Evolutionary conservation across 306 rosid species (phyloP).

Genomic region (Leucaena leucocephala): DNA sequence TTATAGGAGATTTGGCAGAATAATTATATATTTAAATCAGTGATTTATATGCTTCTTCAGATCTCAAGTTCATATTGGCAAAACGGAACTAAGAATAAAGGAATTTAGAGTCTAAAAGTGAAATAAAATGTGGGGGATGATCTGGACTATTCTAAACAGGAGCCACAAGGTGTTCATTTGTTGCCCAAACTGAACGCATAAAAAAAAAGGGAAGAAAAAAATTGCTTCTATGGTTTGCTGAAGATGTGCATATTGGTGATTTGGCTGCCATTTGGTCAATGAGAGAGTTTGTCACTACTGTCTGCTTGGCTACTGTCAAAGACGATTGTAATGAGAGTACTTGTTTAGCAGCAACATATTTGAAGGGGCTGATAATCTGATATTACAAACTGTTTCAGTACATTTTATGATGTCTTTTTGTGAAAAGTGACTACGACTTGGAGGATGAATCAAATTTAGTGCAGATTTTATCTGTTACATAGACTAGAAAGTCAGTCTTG

Average conservation of each 20-base stretch:
- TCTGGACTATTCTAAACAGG: background rate
- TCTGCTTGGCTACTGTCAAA: background rate
- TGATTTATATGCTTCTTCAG: slow-evolving; percentile 13
- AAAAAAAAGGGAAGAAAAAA: background rate
- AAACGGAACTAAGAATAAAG: background rate
- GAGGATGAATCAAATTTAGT: slow-evolving; percentile 22
- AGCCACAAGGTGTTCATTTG: too few relatives aligned
- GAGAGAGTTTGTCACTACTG: background rate
- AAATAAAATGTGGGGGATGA: background rate
- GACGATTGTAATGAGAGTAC: slow-evolving; percentile 6
- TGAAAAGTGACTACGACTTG: slow-evolving; percentile 9
- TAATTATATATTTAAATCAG: background rate
- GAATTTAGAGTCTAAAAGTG: background rate
- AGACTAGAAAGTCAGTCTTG: slow-evolving; percentile 24
- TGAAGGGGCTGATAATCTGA: background rate
- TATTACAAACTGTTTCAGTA: slow-evolving; percentile 22
- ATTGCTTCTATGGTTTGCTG: background rate
- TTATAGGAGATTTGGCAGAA: slow-evolving; percentile 11
- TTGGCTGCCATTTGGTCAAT: slow-evolving; percentile 8
- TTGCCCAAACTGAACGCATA: background rate
- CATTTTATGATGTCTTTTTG: slow-evolving; percentile 6
- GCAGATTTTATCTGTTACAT: slow-evolving; percentile 16
- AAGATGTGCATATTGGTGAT: background rate
- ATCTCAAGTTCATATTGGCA: background rate
- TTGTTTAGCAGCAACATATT: background rate